Evolutionary conservation across 805 yeast species (phyloP), one percentile per base, ranked within the genome.

Genomic region (Starmera caribaea): DNA sequence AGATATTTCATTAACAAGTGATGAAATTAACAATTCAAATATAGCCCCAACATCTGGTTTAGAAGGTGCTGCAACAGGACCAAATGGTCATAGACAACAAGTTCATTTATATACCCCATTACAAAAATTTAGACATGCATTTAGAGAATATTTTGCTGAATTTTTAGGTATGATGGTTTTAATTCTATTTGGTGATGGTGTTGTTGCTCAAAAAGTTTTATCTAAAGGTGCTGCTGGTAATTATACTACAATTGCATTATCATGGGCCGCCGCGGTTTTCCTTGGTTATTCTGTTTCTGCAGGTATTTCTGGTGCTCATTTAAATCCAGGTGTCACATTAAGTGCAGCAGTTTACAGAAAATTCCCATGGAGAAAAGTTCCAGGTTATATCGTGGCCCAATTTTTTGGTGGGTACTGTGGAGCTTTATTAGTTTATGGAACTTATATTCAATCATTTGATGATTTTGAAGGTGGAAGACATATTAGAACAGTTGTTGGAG

Each of bases 261-360:
- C 68, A n/a, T 73, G 78, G 78, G 79, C 74, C 35, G 58, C 71
- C 30, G 79, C 74, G 1, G 75, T 69, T 31, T 68, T 70, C 49
- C 51, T 72, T 50, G 79, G 78, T 37, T 71, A 69, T 48, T 59
- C 63, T 39, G 59, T 64, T 8, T 63, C 75, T 32, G 76, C 76
- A 43, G 79, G 79, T 46, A 60, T 73, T 39, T 71, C 77, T 31
- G 79, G 77, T 50, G 79, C 73, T n/a, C 79, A 73, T 53, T 51
- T 73, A 43, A 73, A 74, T 53, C 77, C 79, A 4, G 72, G 74
- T 41, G 66, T 73, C 30, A 72, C 79, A 1, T 37, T 74, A 8
- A 53, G 67, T 9, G 61, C 68, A 48, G 72, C 71, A 44, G 50
- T 69, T 11, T 74, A 59, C 48, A 65, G 79, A 55, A 71, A 69